phyloP scores from a whole-genome alignment of 2,329 filamentous ascomycete species.

The Didymella lethalis region DNA sequence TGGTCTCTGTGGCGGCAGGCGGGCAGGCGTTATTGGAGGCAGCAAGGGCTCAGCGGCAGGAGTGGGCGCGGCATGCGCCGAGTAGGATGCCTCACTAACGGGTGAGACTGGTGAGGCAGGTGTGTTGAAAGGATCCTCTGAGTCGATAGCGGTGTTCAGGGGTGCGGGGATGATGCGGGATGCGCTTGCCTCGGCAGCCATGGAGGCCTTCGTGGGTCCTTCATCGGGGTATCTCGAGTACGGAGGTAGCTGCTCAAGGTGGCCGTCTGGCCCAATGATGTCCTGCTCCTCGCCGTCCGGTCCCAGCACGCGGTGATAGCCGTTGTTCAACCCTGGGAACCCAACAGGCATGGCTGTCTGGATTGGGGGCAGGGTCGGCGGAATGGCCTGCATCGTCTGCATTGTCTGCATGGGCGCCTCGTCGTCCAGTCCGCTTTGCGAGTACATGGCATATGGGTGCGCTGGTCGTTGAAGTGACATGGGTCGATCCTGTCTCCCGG shows the following conservation, averaged over 20 bases:
- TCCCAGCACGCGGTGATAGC: constrained; percentile 76
- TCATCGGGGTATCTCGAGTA: constrained; percentile 91
- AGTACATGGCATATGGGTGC: constrained; percentile 87
- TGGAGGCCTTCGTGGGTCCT: constrained; percentile 64
- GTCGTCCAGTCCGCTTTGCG: constrained; percentile 74
- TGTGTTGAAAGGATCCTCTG: constrained; percentile 38
- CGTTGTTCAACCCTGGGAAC: constrained; percentile 71
- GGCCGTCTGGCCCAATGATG: constrained; percentile 85
- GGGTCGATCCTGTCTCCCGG: constrained; percentile 65
- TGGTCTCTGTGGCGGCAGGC: constrained; percentile 41
- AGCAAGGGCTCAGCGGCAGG: constrained; percentile 33
- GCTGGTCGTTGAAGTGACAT: constrained; percentile 72
- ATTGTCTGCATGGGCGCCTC: constrained; percentile 32
- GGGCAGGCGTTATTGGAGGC: constrained; percentile 38
- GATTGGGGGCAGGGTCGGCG: constrained; percentile 50
- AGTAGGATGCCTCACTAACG: constrained; percentile 30
- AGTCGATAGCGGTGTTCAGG: constrained; percentile 26
- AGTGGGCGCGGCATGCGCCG: constrained; percentile 28
- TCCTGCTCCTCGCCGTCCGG: constrained; percentile 88
- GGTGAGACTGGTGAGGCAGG: constrained; percentile 36
- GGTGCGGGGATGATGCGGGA: constrained; percentile 38
- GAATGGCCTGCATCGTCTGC: constrained; percentile 34
- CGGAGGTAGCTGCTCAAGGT: constrained; percentile 88
- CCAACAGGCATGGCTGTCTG: constrained; percentile 69
- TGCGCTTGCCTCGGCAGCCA: constrained; percentile 48